Evolutionary conservation across 441 rosid species (phyloP).

Genomic region (Gossypium aridum): DNA sequence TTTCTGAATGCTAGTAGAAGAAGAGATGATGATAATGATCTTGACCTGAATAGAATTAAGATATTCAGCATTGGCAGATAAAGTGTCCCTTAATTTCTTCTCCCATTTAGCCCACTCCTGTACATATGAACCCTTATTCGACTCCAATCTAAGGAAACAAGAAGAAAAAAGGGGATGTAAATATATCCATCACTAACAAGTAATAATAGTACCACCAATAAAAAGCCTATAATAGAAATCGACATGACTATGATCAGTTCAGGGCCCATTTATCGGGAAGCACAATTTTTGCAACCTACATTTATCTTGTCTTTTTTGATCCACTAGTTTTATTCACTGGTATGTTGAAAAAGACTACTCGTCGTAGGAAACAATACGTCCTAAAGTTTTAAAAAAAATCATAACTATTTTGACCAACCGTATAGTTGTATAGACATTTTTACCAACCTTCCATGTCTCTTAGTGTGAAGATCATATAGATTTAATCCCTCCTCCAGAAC

Average conservation of each 20-base stretch:
- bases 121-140: slow-evolving; percentile 72
- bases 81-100: slow-evolving; percentile 46
- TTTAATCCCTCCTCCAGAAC: slow-evolving; percentile 79
- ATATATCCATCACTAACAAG: background rate
- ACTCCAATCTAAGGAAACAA: slow-evolving; percentile 51
- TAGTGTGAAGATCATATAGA: slow-evolving; percentile 63
- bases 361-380: background rate
- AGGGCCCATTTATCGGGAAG: background rate
- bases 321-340: background rate
- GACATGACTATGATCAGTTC: background rate
- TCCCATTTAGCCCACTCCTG: slow-evolving; percentile 88
- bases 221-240: background rate
- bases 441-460: slow-evolving; percentile 75
- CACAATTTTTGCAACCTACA: background rate
- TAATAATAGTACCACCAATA: background rate
- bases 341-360: background rate
- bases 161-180: slow-evolving; percentile 11
- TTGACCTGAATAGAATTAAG: slow-evolving; percentile 70
- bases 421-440: background rate
- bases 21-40: background rate
- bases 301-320: background rate
- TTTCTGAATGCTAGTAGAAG: background rate
- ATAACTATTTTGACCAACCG: background rate
- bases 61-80: slow-evolving; percentile 49
- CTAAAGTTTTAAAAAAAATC: background rate